Conservation (phyloP, 306 rosid genomes). For the Fragaria nilgerrensis region DNA sequence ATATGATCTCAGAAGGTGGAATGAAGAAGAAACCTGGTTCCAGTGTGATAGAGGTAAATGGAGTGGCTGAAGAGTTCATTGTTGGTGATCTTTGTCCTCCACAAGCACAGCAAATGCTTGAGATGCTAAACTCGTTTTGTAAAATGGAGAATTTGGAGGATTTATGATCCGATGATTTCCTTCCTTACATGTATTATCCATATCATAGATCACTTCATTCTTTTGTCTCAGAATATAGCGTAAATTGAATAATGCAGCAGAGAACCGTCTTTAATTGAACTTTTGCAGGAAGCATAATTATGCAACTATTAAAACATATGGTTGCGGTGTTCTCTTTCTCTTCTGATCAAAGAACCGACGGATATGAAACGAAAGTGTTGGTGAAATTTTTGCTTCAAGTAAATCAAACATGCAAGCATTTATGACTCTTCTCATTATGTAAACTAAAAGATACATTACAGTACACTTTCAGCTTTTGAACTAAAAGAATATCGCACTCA, state of each 20-base stretch:
- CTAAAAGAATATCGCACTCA: constrained; percentile 37
- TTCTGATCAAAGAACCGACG: background rate
- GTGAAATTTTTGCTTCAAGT: background rate
- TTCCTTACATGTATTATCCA: background rate
- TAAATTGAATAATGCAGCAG: background rate
- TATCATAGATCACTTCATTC: background rate
- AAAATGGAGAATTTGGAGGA: constrained; percentile 17
- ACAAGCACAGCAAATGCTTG: constrained; percentile 51
- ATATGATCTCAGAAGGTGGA: constrained; percentile 46
- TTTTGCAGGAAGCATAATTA: background rate
- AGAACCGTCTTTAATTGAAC: background rate
- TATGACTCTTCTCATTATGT: constrained; percentile 20
- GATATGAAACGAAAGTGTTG: background rate
- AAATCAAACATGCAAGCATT: constrained; percentile 2
- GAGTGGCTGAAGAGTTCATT: constrained; percentile 69
- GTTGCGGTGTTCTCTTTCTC: background rate
- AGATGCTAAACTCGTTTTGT: constrained; percentile 51
- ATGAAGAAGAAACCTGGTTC: constrained; percentile 76
- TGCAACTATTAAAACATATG: background rate
- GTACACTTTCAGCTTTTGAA: constrained; percentile 32
- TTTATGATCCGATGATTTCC: background rate
- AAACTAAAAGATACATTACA: constrained; percentile 33
- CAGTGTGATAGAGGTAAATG: constrained; percentile 70
- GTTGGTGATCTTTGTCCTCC: constrained; percentile 78
- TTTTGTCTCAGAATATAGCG: background rate